Evolutionary conservation across 352 stramenopile genomes (phyloP).

Genomic region (Phytophthora tentaculata): DNA sequence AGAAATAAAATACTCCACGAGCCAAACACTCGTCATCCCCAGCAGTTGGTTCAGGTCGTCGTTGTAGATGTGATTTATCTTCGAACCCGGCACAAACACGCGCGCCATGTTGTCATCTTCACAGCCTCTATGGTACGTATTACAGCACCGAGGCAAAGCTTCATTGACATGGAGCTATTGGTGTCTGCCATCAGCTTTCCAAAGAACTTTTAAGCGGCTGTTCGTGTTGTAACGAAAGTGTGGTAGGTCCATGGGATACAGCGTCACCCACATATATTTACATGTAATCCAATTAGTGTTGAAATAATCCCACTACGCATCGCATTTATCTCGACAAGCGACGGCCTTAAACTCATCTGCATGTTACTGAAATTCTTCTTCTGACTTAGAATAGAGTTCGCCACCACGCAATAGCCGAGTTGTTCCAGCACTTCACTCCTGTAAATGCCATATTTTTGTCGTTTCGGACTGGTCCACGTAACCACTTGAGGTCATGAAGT

Average conservation of each 20-base stretch:
- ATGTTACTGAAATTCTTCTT: neutral
- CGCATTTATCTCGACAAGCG: neutral
- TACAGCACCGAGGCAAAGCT: neutral
- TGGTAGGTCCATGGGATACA: neutral
- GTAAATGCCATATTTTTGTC: conserved; percentile 11
- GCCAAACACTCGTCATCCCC: neutral
- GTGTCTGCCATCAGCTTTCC: neutral
- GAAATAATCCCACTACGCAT: conserved; percentile 4
- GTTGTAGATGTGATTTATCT: neutral
- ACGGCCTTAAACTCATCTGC: conserved; percentile 7
- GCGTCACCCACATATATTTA: conserved; percentile 3
- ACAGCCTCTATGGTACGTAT: neutral
- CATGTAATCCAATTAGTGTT: neutral
- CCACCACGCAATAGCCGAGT: conserved; percentile 1
- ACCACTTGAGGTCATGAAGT: conserved; percentile 12
- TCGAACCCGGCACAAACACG: neutral
- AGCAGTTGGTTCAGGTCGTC: neutral
- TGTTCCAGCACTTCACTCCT: conserved; percentile 7
- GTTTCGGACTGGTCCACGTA: neutral
- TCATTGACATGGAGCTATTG: neutral
- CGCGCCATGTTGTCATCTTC: neutral
- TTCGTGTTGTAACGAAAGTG: conserved; percentile 1
- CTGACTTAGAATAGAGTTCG: conserved; percentile 1
- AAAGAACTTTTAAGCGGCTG: neutral
- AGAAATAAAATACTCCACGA: neutral